Percentiles rank a stretch among this genome's conserved stretches.
Evolutionary conservation across 495 filamentous ascomycete genomes (phyloP).

Genomic region (Amphirosellinia nigrospora): DNA sequence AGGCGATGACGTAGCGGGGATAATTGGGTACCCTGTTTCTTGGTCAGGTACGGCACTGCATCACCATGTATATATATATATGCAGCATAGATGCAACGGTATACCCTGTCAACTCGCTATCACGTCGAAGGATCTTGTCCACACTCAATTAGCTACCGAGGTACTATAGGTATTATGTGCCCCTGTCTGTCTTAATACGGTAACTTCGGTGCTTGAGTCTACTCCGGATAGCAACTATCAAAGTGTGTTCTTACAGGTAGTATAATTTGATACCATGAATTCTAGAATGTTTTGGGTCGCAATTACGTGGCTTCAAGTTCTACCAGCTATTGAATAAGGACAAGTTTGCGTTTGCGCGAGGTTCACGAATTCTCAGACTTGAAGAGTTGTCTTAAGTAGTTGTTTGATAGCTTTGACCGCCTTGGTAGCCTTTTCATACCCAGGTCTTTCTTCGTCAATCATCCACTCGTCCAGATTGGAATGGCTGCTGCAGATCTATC

Average conservation of each 20-base stretch:
- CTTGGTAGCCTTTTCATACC: conserved; percentile 11
- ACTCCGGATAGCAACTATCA: neutral
- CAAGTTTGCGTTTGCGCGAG: neutral
- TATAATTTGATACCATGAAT: neutral
- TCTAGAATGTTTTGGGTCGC: neutral
- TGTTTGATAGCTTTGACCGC: conserved; percentile 16
- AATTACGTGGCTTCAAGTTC: neutral
- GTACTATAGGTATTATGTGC: too few species aligned
- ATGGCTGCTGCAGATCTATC: conserved; percentile 7
- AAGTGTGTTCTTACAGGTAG: neutral
- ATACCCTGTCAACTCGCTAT: neutral
- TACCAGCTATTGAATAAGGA: neutral
- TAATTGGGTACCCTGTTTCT: neutral
- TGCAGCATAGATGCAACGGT: neutral
- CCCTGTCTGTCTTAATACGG: neutral
- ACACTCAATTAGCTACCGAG: neutral
- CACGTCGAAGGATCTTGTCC: neutral
- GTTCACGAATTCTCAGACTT: neutral
- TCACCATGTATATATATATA: neutral
- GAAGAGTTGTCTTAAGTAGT: neutral
- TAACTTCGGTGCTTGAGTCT: neutral
- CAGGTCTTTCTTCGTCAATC: conserved; percentile 16
- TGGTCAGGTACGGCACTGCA: neutral
- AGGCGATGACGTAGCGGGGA: conserved; percentile 12
- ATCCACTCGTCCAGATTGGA: conserved; percentile 20